Base-by-base conservation (phyloP, 2,329 filamentous ascomycete species). In the Ascocoryne sarcoides region DNA sequence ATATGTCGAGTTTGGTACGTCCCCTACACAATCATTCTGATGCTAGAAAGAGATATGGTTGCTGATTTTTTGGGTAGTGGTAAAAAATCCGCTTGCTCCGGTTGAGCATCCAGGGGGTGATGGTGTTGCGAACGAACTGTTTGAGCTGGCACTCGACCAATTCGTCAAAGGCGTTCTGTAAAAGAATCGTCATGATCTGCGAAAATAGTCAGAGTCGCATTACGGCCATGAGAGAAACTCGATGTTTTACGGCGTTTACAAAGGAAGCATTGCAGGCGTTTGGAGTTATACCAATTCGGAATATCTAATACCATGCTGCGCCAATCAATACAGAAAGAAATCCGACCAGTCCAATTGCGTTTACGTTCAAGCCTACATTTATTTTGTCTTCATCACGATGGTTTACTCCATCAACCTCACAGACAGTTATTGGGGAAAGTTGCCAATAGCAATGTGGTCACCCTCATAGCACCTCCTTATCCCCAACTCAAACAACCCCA, bases 1-100 rank as follows among this genome's bases (percentile, higher is more conserved):
- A 17, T 98, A 92, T 68, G 90, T 98, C 14, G 92, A 98, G 67
- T 98, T 92, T 57, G 82, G 84, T 87, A 63, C 44, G 71, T 66
- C 12, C 10, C 12, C 10, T 10, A n/a, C n/a, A 5, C 16, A 16
- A 20, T 38, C 21, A 19, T 16, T 21, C 17, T 3, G 9, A 20
- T 5, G 10, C 15, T 33, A 7, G 9, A 19, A 7, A 12, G 10
- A 10, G 23, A 12, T 21, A 19, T n/a, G 4, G 23, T 18, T 18
- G 33, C 43, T 46, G 39, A 46, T 15, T 10, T 14, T n/a, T 42
- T 15, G 16, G 9, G 31, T 45, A 82, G 79, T 84, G 31, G 77
- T 83, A 51, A 84, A 84, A 63, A 84, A 84, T 50, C 79, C 79
- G 2, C 62, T 84, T 28, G 69, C 79, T 3, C 79, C 79, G 2